Evolutionary conservation across 2,329 filamentous ascomycete species (phyloP).

Genomic region (Fusarium sp.): DNA sequence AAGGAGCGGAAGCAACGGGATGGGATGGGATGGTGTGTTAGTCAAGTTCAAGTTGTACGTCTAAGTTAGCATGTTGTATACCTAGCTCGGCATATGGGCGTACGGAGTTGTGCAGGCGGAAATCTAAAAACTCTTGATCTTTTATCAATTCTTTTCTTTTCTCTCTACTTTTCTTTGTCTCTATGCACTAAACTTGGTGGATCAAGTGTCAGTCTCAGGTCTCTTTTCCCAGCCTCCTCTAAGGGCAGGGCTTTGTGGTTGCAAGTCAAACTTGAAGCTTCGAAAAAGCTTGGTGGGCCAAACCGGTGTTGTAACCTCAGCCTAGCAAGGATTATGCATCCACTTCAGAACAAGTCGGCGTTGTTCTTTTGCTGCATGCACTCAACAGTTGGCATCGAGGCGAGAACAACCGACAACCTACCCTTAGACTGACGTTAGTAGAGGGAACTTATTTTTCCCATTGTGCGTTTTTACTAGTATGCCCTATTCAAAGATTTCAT

Average conservation of each 20-base stretch:
- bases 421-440: conserved; percentile 11
- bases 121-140: conserved; percentile 27
- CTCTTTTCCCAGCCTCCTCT: conserved; percentile 8
- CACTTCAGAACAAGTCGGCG: conserved; percentile 23
- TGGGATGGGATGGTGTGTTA: not conserved
- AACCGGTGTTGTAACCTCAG: conserved; percentile 5
- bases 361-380: conserved; percentile 43
- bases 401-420: not conserved
- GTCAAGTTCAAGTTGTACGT: conserved; percentile 14
- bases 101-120: conserved; percentile 36
- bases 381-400: conserved; percentile 42
- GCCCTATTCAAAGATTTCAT: conserved; percentile 9
- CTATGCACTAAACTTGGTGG: not conserved
- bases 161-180: not conserved
- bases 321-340: conserved; percentile 26
- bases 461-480: conserved; percentile 29
- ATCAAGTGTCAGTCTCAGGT: conserved; percentile 8
- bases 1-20: conserved; percentile 6
- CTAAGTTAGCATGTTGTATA: conserved; percentile 34
- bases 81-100: conserved; percentile 40
- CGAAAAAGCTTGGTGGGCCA: conserved; percentile 16
- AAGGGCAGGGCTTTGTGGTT: conserved; percentile 1
- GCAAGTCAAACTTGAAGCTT: conserved; percentile 17
- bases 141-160: conserved; percentile 18
- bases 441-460: conserved; percentile 16